Conservation (phyloP, 2,329 filamentous ascomycete genomes). For the Cladophialophora carrionii region DNA sequence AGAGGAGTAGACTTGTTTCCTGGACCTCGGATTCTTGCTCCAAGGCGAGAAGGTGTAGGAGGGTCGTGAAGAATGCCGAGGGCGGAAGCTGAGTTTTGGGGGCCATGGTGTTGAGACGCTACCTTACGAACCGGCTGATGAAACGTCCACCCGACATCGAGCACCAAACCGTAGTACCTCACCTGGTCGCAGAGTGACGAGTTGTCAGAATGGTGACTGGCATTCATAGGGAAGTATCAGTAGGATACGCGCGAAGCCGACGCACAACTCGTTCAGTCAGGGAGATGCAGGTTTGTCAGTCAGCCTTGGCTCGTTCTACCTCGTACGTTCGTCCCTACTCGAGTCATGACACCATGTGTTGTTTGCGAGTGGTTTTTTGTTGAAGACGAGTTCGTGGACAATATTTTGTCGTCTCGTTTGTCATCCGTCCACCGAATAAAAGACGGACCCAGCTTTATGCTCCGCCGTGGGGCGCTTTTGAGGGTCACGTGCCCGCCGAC, state of each 20-base stretch:
- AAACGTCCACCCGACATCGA: neutral
- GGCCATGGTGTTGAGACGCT: neutral
- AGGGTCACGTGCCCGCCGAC: neutral
- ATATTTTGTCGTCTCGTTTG: neutral
- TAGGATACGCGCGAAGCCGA: neutral
- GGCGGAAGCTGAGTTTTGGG: slow-evolving; percentile 41
- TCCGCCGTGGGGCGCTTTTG: neutral
- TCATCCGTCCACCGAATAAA: neutral
- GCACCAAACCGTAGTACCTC: neutral
- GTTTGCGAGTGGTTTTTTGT: neutral
- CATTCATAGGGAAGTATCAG: neutral
- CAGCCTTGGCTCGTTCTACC: neutral
- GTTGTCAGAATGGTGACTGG: neutral
- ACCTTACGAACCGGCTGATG: neutral
- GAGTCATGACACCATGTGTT: neutral
- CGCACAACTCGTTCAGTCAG: too few species aligned
- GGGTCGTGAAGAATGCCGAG: slow-evolving; percentile 48
- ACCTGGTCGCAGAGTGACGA: neutral
- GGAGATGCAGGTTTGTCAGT: neutral
- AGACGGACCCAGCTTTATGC: neutral
- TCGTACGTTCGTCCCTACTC: neutral
- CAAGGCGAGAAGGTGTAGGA: slow-evolving; percentile 48
- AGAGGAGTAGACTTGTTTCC: slow-evolving; percentile 48
- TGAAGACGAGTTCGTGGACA: neutral
- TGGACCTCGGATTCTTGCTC: slow-evolving; percentile 52